A percentile compares a stretch with the other conserved stretches of the same genome.
phyloP scores from a whole-genome alignment of 805 yeast species.

The Metschnikowia gelsemii region DNA sequence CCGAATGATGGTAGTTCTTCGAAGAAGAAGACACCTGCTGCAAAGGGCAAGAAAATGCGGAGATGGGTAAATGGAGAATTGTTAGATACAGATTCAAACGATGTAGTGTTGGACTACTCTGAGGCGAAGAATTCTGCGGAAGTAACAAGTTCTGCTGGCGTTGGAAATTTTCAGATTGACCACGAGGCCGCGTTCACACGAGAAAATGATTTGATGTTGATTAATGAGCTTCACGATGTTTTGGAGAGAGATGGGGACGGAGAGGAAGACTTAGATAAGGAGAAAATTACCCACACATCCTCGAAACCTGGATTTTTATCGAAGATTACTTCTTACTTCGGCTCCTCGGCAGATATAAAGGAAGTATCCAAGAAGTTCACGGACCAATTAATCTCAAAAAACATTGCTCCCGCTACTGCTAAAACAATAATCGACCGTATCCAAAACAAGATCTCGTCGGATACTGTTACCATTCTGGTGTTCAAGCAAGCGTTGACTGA shows the following conservation, averaged over 20 bases:
- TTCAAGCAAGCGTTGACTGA: slow-evolving; percentile 64
- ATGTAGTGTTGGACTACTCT: slow-evolving; percentile 35
- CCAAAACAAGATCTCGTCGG: slow-evolving; percentile 62
- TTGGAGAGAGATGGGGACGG: slow-evolving; percentile 32
- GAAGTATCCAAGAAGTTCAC: slow-evolving; percentile 64
- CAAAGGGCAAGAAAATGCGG: slow-evolving; percentile 35
- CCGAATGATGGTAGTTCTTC: not conserved
- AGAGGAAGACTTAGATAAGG: slow-evolving; percentile 25
- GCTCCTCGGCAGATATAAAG: slow-evolving; percentile 48
- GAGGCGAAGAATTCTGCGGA: slow-evolving; percentile 8
- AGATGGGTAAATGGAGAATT: slow-evolving; percentile 43
- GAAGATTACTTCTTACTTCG: slow-evolving; percentile 39
- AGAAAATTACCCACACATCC: not conserved
- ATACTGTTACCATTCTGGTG: slow-evolving; percentile 67
- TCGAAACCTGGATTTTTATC: slow-evolving; percentile 30
- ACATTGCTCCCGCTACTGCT: slow-evolving; percentile 90
- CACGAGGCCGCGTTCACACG: slow-evolving; percentile 35
- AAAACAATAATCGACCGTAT: slow-evolving; percentile 67
- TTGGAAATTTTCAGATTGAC: slow-evolving; percentile 16
- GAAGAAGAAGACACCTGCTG: slow-evolving; percentile 11
- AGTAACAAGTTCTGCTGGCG: not conserved
- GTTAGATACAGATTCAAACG: slow-evolving; percentile 28
- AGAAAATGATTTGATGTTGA: slow-evolving; percentile 40
- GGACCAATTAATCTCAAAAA: slow-evolving; percentile 78
- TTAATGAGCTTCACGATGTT: slow-evolving; percentile 41